Conservation (phyloP, 1,284 basidiomycete genomes). For the Cutaneotrichosporon mucoides region DNA sequence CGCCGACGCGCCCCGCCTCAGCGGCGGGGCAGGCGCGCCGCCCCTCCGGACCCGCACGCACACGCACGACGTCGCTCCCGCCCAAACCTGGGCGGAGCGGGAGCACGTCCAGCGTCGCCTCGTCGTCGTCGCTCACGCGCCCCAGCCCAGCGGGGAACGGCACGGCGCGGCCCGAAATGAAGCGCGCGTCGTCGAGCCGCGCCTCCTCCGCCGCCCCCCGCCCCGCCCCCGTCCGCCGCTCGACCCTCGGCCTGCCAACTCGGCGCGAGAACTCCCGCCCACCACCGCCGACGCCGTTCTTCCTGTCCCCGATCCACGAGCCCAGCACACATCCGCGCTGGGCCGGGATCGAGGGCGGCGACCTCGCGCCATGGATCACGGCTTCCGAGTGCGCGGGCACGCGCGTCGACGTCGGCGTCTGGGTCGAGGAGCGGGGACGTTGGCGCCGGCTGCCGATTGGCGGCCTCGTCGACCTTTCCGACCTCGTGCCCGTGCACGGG, state of each 20-base stretch:
- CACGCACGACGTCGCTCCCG: slow-evolving; percentile 13
- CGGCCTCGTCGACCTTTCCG: slow-evolving; percentile 6
- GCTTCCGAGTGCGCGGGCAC: slow-evolving; percentile 25
- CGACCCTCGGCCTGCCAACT: slow-evolving; percentile 10
- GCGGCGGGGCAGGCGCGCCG: background rate
- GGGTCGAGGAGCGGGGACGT: slow-evolving; percentile 30
- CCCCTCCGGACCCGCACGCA: background rate
- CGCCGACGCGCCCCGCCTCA: background rate
- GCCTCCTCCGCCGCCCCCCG: background rate
- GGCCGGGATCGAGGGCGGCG: slow-evolving; percentile 31
- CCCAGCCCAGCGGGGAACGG: slow-evolving; percentile 1
- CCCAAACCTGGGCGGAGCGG: slow-evolving; percentile 1
- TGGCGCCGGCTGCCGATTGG: slow-evolving; percentile 11
- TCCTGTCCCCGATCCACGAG: slow-evolving; percentile 43
- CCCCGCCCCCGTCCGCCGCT: slow-evolving; percentile 5
- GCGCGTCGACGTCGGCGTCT: slow-evolving; percentile 35
- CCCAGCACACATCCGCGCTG: slow-evolving; percentile 46
- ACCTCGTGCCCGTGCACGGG: slow-evolving; percentile 4
- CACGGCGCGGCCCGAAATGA: background rate
- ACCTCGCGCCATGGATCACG: slow-evolving; percentile 46
- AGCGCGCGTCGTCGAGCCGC: background rate
- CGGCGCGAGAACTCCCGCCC: background rate
- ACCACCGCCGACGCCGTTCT: slow-evolving; percentile 37
- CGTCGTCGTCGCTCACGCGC: too few relatives aligned
- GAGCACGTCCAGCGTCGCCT: background rate